Base-by-base conservation (phyloP, 768 basidiomycete genomes). In the Serendipita sp. region DNA sequence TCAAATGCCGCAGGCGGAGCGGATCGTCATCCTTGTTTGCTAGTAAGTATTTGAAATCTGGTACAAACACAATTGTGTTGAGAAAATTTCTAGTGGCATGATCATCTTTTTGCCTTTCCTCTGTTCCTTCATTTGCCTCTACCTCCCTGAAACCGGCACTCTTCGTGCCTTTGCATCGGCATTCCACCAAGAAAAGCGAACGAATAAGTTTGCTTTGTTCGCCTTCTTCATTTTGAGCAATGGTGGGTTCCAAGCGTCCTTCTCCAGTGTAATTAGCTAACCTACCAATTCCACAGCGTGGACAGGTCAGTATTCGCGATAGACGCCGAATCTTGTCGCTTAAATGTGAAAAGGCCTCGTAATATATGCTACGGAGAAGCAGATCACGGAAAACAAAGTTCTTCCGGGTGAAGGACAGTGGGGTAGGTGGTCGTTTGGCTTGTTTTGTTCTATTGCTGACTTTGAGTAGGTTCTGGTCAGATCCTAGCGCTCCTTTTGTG, bases 51-150 rank as follows among this genome's bases (percentile, higher is more conserved):
- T 33, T 33, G 10, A 6, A 18, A 8, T 31, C n/a, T 18, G 23
- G 23, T 23, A 23, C 23, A 23, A 23, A 31, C 29, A 5, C 6
- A 8, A 5, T 8, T 18, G 48, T 50, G n/a, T 50, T 10, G 5
- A 23, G 16, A 60, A 10, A 11, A 16, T 37, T 3, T 1, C 10
- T 37, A 60, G 55, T 37, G 55, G 55, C 8, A 60, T 60, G 16
- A 60, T 60, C 34, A 34, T 60, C 10, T 60, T 60, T 34, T 60
- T 60, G 55, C 55, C 55, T n/a, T 60, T 60, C 55, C 34, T 60
- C 8, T 60, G 29, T 33, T 60, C 55, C 18, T 60, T 60, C n/a
- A 2, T 60, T 37, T 60, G 55, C 55, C 34, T 60, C 16, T 60
- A 60, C 36, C 36, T 60, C 27, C 55, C 55, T 4, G 55, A 60